Evolutionary conservation across 1,284 basidiomycete genomes (phyloP), one percentile per base, ranked within the genome.

Genomic region (Kalmanozyma brasiliensis): DNA sequence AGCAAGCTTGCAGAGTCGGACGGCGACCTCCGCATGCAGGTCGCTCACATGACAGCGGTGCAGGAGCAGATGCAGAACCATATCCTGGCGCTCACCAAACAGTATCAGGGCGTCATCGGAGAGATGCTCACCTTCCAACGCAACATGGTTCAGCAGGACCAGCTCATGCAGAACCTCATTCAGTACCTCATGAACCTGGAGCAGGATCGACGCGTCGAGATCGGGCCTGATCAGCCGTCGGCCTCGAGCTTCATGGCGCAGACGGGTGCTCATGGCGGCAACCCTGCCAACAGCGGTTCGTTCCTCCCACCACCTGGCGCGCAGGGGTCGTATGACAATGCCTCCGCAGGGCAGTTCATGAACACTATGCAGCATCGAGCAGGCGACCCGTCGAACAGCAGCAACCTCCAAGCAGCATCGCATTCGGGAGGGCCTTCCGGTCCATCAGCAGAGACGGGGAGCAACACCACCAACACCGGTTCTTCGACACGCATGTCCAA

Each of bases 71-170:
- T 79, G 77, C 72, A 67, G 35, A 70, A 55, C 14, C 77, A 79
- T 51, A 86, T 89, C 64, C 85, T 85, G 33, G 87, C 86, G 44
- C 84, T 92, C 24, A 90, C 91, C 79, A 85, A 86, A 58, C 89
- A 89, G 78, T 92, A 92, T 81, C 88, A 90, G 80, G 88, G 86
- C 61, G 88, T 92, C 35, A 87, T 92, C 23, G 87, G 87, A 61
- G 91, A 93, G 83, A 89, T 94, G 87, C 89, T 91, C 71, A 88
- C 88, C 49, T 91, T 92, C 79, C 91, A 93, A 84, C 84, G 89
- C 58, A 90, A 89, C 74, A 89, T 92, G 87, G 89, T 90, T 29
- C 89, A 91, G 82, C 92, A 93, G 84, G 91, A 94, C 71, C 87
- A 87, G 47, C 83, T 93, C 60, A 90, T 93, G 88, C 90, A 92